phyloP scores from a whole-genome alignment of 345 rosid species.

The Acer negundo region DNA sequence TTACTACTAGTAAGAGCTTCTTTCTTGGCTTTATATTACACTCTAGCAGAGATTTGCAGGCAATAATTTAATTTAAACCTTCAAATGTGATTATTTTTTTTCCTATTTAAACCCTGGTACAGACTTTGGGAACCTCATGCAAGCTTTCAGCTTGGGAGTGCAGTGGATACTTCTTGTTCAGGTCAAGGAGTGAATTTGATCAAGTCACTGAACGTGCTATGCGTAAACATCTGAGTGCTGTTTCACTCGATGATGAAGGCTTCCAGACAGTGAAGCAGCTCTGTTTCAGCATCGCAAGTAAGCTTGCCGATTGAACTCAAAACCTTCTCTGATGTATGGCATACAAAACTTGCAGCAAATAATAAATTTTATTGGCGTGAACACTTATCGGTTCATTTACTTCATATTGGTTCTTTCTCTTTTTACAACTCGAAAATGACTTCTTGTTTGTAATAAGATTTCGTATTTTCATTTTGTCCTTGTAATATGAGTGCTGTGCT shows the following conservation, averaged over 20 bases:
- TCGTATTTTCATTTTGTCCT: not conserved
- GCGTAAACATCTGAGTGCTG: constrained; percentile 24
- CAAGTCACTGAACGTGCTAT: constrained; percentile 32
- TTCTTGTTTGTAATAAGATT: constrained; percentile 4
- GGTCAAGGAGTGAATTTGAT: constrained; percentile 34
- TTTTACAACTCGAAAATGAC: not conserved
- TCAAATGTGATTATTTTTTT: not conserved
- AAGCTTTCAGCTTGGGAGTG: constrained; percentile 44
- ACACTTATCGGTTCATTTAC: not conserved
- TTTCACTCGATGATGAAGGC: constrained; percentile 30
- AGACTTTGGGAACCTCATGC: constrained; percentile 15
- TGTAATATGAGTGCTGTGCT: not conserved
- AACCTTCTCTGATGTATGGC: constrained; percentile 14
- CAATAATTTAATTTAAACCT: not conserved
- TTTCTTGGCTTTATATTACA: not conserved
- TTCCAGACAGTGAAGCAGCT: constrained; percentile 37
- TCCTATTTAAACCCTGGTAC: not conserved
- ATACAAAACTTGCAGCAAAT: constrained; percentile 6
- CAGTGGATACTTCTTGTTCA: constrained; percentile 39
- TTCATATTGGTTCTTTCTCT: not conserved
- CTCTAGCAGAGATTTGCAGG: not conserved
- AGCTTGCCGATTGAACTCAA: constrained; percentile 18
- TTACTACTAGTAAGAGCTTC: not conserved
- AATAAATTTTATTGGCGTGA: not conserved
- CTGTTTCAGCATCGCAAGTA: constrained; percentile 30